Percentiles rank a stretch among this genome's conserved stretches.
These are phyloP conservation scores for Peniophora sp. DNA, from an alignment of 1,284 basidiomycete species.

Conservation along the genomic window DNA sequence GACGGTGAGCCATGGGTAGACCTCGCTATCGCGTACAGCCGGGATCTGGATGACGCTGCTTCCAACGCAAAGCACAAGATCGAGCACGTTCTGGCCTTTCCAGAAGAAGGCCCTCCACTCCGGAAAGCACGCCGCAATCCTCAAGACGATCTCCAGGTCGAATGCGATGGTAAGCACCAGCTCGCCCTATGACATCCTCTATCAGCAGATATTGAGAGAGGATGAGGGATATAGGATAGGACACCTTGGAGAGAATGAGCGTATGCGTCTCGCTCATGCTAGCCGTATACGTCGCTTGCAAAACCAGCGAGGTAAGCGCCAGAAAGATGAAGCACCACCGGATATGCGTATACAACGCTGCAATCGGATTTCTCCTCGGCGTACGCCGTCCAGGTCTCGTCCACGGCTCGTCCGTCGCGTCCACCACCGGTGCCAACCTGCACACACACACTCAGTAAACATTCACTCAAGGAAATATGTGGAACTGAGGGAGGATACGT, in stretches of 20 bases:
- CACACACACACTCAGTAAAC: neutral
- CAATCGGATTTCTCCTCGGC: slow-evolving; percentile 37
- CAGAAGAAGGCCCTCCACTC: slow-evolving; percentile 79
- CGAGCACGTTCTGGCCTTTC: slow-evolving; percentile 68
- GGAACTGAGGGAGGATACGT: slow-evolving; percentile 14
- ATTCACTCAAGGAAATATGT: neutral
- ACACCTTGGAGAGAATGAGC: slow-evolving; percentile 38
- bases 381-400: slow-evolving; percentile 35
- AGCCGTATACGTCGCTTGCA: slow-evolving; percentile 74
- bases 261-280: slow-evolving; percentile 40
- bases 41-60: slow-evolving; percentile 87
- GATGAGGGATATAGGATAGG: too few species aligned
- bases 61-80: slow-evolving; percentile 75
- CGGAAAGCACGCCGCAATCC: slow-evolving; percentile 69
- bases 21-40: slow-evolving; percentile 50
- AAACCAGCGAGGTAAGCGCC: slow-evolving; percentile 62
- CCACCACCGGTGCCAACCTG: slow-evolving; percentile 40
- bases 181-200: slow-evolving; percentile 38
- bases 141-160: slow-evolving; percentile 81
- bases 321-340: slow-evolving; percentile 75
- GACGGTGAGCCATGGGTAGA: slow-evolving; percentile 89
- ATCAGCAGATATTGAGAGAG: too few species aligned
- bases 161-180: slow-evolving; percentile 80
- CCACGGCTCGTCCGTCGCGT: slow-evolving; percentile 55
- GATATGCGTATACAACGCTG: slow-evolving; percentile 53